Conservation (phyloP, 2,329 filamentous ascomycete species). For the Colletotrichum lini region DNA sequence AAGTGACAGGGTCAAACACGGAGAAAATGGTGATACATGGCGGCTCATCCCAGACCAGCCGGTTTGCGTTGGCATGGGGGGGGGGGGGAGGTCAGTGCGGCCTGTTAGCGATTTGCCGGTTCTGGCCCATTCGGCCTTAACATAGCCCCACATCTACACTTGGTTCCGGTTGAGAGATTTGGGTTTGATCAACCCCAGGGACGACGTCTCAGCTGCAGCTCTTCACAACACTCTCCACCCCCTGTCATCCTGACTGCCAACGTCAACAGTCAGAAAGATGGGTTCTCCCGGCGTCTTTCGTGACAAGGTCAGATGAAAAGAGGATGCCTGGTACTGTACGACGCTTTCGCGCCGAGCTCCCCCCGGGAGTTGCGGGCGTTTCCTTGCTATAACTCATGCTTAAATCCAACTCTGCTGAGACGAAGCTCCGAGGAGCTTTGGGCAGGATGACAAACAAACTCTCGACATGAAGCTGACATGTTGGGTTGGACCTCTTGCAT, state of each 20-base stretch:
- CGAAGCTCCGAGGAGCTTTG: slow-evolving; percentile 17
- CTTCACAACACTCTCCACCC: slow-evolving; percentile 6
- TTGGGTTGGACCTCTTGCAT: not conserved
- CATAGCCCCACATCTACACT: slow-evolving; percentile 2
- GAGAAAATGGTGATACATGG: slow-evolving; percentile 38
- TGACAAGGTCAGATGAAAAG: slow-evolving; percentile 27
- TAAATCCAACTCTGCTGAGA: slow-evolving; percentile 13
- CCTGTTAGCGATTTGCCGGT: slow-evolving; percentile 7
- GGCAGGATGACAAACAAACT: not conserved
- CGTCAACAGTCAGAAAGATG: slow-evolving; percentile 9
- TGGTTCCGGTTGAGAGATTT: slow-evolving; percentile 29
- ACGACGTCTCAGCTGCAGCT: slow-evolving; percentile 43
- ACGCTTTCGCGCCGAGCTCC: not conserved
- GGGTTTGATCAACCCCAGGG: slow-evolving; percentile 46
- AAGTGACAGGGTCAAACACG: slow-evolving; percentile 37
- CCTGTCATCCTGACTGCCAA: slow-evolving; percentile 32
- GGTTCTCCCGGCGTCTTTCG: not conserved
- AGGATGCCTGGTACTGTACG: not conserved
- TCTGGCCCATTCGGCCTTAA: not conserved
- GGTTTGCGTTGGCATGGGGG: slow-evolving; percentile 27
- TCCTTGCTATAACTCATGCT: slow-evolving; percentile 15
- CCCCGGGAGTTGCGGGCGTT: slow-evolving; percentile 5
- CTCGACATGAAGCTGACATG: not conserved
- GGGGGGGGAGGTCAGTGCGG: slow-evolving; percentile 3
- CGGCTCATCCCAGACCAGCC: slow-evolving; percentile 28